phyloP scores from a whole-genome alignment of 2,329 filamentous ascomycete species.

The Colletotrichum nymphaeae region DNA sequence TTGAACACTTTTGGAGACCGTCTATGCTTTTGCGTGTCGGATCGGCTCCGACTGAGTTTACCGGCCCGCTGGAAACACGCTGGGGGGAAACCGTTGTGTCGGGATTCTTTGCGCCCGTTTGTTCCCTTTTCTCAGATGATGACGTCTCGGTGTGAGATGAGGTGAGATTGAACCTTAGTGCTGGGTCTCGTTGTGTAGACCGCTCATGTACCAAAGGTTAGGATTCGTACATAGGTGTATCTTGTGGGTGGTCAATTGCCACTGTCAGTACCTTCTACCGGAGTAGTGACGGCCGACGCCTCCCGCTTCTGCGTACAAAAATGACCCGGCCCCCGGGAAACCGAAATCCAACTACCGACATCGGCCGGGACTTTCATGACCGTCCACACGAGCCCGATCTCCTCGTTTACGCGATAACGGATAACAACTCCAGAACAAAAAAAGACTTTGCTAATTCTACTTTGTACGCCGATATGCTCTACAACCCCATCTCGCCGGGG shows the following conservation, averaged over 20 bases:
- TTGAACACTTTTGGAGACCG: neutral
- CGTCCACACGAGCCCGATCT: too few relatives aligned
- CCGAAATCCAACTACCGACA: neutral
- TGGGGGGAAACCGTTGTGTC: neutral
- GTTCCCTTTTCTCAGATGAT: too few relatives aligned
- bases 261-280: neutral
- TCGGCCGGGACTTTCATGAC: neutral
- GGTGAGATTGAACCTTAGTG: too few relatives aligned
- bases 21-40: neutral
- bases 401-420: too few relatives aligned
- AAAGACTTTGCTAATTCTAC: too few relatives aligned
- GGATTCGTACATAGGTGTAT: too few relatives aligned
- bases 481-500: too few relatives aligned
- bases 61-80: neutral
- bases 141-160: neutral
- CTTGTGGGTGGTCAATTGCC: neutral
- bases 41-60: constrained; percentile 1
- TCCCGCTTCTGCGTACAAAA: neutral
- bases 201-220: too few relatives aligned
- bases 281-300: neutral
- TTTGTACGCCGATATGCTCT: too few relatives aligned
- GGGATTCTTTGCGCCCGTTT: neutral
- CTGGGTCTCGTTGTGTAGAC: neutral
- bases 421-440: too few relatives aligned
- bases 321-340: neutral